Base-by-base conservation (phyloP, 1,284 basidiomycete genomes). In the Cutaneotrichosporon sp. region DNA sequence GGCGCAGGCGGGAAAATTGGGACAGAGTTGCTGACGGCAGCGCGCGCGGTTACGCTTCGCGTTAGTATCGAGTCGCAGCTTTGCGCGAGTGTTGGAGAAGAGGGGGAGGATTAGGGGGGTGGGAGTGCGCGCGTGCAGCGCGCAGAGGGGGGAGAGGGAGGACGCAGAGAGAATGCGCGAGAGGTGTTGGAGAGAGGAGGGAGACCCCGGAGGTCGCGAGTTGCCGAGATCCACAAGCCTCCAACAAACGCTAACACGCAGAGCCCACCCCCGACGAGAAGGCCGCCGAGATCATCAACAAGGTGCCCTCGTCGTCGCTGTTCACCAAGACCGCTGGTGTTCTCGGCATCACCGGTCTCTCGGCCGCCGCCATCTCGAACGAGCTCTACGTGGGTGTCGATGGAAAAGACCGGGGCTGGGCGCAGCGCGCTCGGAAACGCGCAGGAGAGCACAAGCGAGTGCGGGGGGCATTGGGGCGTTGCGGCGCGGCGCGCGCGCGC, bases 261-360 rank as follows among this genome's bases (percentile, higher is more conserved):
- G 76, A 80, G 70, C 77, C 73, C 42, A 72, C 89, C n/a, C 93
- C 95, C 58, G 87, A 89, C 60, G 87, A 95, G 80, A 90, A 91
- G 74, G 97, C 95, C 57, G 87, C 89, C 55, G 87, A 95, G 75
- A 86, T 99, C 74, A 88, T 99, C 76, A 89, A 97, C 83, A 87
- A 87, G 77, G 86, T 98, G 67, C 97, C 95, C 54, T 93, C 92
- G 58, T 91, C 91, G 68, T 90, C 91, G 43, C 85, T 97, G 80
- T 85, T 95, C 83, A 92, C 93, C 79, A 98, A 98, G 85, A 95
- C 91, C 56, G 92, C 93, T 67, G 88, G 90, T 67, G 89, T 95
- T 74, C 84, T 97, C 74, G 87, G 97, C 66, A 92, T 93, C 74
- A 91, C 92, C 43, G 94, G 92, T 77, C 84, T 93, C 65, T 83